Evolutionary conservation across 345 rosid species (phyloP).

Genomic region (Mangifera indica): DNA sequence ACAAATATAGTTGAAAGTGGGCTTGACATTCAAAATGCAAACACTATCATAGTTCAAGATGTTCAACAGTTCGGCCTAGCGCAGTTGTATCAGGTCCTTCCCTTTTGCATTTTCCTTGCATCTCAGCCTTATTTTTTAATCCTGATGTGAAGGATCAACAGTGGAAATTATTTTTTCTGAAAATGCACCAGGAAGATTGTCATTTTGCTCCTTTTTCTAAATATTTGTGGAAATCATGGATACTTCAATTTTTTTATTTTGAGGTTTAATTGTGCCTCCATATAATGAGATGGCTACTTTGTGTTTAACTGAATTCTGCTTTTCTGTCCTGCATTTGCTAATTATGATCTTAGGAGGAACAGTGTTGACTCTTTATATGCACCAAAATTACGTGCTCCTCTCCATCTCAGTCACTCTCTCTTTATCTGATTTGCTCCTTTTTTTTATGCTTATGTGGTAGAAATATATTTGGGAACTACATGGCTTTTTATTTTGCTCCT

Average conservation of each 20-base stretch:
- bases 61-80: constrained; percentile 95
- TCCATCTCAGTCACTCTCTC: background rate
- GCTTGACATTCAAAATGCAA: constrained; percentile 95
- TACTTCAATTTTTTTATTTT: background rate
- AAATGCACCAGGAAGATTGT: background rate
- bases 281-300: background rate
- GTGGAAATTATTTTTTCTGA: background rate
- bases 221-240: background rate
- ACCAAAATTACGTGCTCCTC: background rate
- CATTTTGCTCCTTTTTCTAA: background rate
- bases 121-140: constrained; percentile 1
- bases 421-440: background rate
- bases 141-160: background rate
- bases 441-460: background rate
- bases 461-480: constrained; percentile 11
- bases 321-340: background rate
- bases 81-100: constrained; percentile 83
- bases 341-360: background rate
- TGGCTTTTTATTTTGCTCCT: constrained; percentile 13
- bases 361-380: background rate
- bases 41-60: constrained; percentile 92
- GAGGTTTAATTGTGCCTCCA: background rate
- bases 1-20: constrained; percentile 97
- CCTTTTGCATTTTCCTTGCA: constrained; percentile 16
- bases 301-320: background rate